phyloP scores from a whole-genome alignment of 495 filamentous ascomycete genomes.

The Hypoxylon fuscum region DNA sequence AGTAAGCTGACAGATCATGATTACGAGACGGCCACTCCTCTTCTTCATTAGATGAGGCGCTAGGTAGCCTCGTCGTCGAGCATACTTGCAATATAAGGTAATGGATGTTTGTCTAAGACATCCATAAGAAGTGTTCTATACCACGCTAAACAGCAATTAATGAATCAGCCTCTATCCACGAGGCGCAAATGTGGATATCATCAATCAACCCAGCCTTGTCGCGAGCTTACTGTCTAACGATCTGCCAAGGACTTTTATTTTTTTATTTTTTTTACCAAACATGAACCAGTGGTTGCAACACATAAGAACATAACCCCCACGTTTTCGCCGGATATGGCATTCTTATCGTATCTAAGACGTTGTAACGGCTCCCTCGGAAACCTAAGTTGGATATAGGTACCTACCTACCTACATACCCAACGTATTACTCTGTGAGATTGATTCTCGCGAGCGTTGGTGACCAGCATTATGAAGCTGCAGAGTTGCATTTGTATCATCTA shows the following conservation, averaged over 20 bases:
- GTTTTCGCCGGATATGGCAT: constrained; percentile 23
- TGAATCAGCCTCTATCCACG: constrained; percentile 18
- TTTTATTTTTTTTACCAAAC: too few relatives aligned
- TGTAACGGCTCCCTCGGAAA: neutral
- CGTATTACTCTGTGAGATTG: neutral
- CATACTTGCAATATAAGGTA: too few relatives aligned
- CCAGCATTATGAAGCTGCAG: neutral
- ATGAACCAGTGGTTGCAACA: constrained; percentile 1
- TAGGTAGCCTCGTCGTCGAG: too few relatives aligned
- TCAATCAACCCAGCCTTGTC: constrained; percentile 19
- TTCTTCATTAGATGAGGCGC: too few relatives aligned
- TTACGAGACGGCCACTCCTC: constrained; percentile 3
- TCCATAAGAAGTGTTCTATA: neutral
- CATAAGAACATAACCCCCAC: constrained; percentile 26
- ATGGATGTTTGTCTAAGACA: constrained; percentile 20
- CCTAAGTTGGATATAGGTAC: neutral
- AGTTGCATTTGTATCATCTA: constrained; percentile 13
- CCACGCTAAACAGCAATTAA: neutral
- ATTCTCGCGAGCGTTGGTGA: neutral
- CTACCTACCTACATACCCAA: too few relatives aligned
- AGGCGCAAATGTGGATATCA: constrained; percentile 3
- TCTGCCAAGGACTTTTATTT: constrained; percentile 15
- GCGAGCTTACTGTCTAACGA: neutral
- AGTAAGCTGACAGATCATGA: constrained; percentile 27
- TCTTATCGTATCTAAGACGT: constrained; percentile 5